Evolutionary conservation across 345 rosid genomes (phyloP).

Genomic region (Euphorbia lathyris): DNA sequence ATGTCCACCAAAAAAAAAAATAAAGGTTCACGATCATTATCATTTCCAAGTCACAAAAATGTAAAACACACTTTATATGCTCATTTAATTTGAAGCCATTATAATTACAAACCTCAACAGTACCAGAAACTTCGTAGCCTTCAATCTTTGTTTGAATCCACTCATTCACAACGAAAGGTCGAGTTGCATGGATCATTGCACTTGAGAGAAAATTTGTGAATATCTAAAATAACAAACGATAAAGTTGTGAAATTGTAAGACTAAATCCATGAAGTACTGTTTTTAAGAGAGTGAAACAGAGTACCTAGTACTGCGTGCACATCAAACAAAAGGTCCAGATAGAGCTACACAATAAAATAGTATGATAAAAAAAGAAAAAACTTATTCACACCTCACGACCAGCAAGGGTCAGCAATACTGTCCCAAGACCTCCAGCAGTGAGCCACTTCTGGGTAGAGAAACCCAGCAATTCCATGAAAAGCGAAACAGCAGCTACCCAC

Average conservation of each 20-base stretch:
- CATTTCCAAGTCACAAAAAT: background rate
- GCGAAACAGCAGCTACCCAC: slow-evolving; percentile 88
- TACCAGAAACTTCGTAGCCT: slow-evolving; percentile 98
- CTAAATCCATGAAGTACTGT: background rate
- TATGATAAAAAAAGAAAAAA: background rate
- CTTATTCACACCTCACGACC: slow-evolving; percentile 74
- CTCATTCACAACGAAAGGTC: slow-evolving; percentile 79
- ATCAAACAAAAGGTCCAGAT: background rate
- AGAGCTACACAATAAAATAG: background rate
- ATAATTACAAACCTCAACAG: slow-evolving; percentile 75
- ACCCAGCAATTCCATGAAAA: slow-evolving; percentile 94
- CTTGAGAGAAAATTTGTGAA: slow-evolving; percentile 93
- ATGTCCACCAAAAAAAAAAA: background rate
- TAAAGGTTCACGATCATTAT: background rate
- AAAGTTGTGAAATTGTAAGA: slow-evolving; percentile 3
- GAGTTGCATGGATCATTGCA: slow-evolving; percentile 87
- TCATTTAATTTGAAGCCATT: background rate
- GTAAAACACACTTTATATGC: background rate
- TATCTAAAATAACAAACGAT: slow-evolving; percentile 48
- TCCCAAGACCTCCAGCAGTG: slow-evolving; percentile 97
- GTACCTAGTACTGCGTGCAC: background rate
- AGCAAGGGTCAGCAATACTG: slow-evolving; percentile 93
- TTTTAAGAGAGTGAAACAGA: background rate
- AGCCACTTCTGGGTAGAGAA: slow-evolving; percentile 94
- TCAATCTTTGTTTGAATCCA: slow-evolving; percentile 93